Evolutionary conservation across 345 rosid genomes (phyloP).

Genomic region (Heritiera littoralis): DNA sequence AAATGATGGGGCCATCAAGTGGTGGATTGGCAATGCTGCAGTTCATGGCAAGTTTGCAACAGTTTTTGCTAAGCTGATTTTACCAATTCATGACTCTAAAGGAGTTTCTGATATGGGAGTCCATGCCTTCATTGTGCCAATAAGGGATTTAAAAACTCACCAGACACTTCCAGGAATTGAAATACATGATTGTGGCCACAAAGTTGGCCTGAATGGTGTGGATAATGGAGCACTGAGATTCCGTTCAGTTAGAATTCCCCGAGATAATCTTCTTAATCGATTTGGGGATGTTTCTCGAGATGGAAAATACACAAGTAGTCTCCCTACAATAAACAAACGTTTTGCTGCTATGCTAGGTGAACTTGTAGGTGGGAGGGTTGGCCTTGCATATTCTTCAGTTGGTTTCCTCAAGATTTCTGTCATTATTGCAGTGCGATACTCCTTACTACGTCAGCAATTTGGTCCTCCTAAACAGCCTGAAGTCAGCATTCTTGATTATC

Average conservation of each 20-base stretch:
- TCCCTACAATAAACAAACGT: constrained; percentile 88
- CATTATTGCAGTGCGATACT: constrained; percentile 86
- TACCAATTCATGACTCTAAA: constrained; percentile 83
- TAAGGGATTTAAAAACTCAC: constrained; percentile 84
- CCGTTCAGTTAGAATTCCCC: constrained; percentile 80
- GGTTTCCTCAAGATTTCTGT: constrained; percentile 78
- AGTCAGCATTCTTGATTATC: constrained; percentile 95
- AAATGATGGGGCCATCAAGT: constrained; percentile 92
- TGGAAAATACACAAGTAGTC: constrained; percentile 91
- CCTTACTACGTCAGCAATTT: constrained; percentile 89
- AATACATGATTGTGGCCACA: constrained; percentile 93
- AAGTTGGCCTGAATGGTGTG: constrained; percentile 93
- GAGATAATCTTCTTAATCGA: constrained; percentile 94
- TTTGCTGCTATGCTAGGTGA: constrained; percentile 97
- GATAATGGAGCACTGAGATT: constrained; percentile 97
- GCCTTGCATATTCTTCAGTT: constrained; percentile 85
- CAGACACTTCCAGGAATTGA: constrained; percentile 86
- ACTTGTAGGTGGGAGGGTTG: constrained; percentile 98
- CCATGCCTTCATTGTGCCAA: constrained; percentile 93
- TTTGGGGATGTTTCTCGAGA: constrained; percentile 94
- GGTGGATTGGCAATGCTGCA: constrained; percentile 99
- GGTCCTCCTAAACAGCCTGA: constrained; percentile 98
- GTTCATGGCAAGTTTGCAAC: constrained; percentile 96
- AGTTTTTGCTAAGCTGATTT: constrained; percentile 82
- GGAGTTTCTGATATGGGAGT: constrained; percentile 91